Conservation (phyloP, 345 rosid genomes). For the Salix viminalis region DNA sequence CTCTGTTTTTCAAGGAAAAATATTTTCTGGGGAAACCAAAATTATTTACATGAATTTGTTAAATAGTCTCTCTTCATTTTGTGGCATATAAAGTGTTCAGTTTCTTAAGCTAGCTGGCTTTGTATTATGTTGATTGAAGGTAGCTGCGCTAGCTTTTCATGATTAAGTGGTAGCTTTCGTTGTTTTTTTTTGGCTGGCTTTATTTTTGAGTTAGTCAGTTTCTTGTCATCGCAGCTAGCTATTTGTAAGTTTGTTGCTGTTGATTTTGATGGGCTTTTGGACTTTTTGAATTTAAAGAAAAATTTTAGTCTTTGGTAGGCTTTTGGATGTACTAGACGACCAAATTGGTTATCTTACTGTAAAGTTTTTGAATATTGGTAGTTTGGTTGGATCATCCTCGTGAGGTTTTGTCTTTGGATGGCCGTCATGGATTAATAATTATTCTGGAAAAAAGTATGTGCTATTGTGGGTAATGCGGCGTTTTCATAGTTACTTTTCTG, state of each 20-base stretch:
- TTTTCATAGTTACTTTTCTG: too few species aligned
- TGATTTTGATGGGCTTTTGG: background rate
- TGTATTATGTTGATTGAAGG: background rate
- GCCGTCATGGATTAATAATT: background rate
- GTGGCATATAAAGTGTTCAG: too few species aligned
- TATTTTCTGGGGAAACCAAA: background rate
- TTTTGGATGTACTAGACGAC: slow-evolving; percentile 11
- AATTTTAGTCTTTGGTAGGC: too few species aligned
- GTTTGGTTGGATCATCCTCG: background rate
- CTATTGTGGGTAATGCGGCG: too few species aligned
- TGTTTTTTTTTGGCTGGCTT: background rate
- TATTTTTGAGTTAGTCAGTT: background rate
- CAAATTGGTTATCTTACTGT: background rate
- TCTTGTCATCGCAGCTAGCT: slow-evolving; percentile 1
- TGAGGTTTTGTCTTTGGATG: slow-evolving; percentile 2
- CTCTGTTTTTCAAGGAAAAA: background rate
- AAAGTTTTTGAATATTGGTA: background rate
- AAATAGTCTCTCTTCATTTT: too few species aligned
- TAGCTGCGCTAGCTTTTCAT: background rate
- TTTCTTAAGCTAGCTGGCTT: background rate
- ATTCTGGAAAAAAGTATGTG: too few species aligned
- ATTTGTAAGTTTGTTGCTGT: background rate
- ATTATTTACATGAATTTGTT: background rate
- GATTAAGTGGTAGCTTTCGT: background rate
- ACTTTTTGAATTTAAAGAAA: background rate